Evolutionary conservation across 257 asterid genomes (phyloP), one percentile per base, ranked within the genome.

Genomic region (Gentiana straminea): DNA sequence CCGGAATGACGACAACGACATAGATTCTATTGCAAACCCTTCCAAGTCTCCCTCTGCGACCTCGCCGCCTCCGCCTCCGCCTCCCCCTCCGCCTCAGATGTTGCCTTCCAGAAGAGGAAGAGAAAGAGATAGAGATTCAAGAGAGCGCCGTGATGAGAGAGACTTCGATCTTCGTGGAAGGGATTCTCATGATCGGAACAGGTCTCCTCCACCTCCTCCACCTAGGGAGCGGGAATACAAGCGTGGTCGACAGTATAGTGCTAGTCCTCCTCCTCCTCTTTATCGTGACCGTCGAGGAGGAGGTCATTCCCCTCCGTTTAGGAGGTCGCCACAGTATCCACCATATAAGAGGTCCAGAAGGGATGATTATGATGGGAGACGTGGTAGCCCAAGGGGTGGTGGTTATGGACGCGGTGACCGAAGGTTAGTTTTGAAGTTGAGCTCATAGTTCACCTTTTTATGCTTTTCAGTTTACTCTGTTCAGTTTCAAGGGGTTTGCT

Each of bases 311-410:
- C 94, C 97, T 8, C 84, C 83, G 37, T 76, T 76, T 32, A 75
- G 91, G 39, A 75, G 80, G 32, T 75, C 80, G 43, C 74, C 80
- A 48, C 80, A 77, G 0, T 49, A 67, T 52, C 80, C 71, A 7
- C 86, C 94, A 0, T 82, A 80, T 59, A 91, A 91, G 71, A 73
- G 96, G 53, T 63, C 74, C 1, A 80, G 96, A 58, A 82, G 96
- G 70, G 95, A 82, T 62, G 94, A 84, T 61, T 81, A 73, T 67
- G 96, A 84, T 65, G 89, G 91, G 43, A 70, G 98, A 70, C 82
- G 97, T 64, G 90, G 90, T 48, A 86, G 97, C 65, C 98, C 90
- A 13, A 82, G 95, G 72, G 98, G 94, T 65, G 98, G 92, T 39
- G 98, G 92, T 39, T 81, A 75, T 60, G 96, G 91, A 8, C 85